Evolutionary conservation across 768 basidiomycete species (phyloP).

Genomic region (Trametes coccinea): DNA sequence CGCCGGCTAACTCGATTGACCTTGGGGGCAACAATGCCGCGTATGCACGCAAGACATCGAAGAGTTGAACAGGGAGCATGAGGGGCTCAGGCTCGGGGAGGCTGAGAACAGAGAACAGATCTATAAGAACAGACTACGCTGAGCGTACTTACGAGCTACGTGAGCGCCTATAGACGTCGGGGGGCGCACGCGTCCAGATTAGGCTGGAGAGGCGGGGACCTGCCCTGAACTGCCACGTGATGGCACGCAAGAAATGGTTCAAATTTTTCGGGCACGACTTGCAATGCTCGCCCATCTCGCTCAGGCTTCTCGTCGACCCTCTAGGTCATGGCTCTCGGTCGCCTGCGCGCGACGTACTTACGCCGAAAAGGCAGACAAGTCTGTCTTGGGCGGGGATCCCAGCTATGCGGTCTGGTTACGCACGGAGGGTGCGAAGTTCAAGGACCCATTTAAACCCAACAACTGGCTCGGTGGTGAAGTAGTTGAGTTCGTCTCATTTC

Average conservation of each 20-base stretch:
- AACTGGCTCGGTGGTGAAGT: conserved; percentile 64
- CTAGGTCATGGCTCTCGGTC: conserved; percentile 24
- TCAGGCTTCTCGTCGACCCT: conserved; percentile 23
- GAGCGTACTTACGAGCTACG: too few relatives aligned
- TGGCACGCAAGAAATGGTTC: conserved; percentile 20
- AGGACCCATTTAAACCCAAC: conserved; percentile 44
- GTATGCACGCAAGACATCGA: conserved; percentile 49
- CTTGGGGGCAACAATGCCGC: conserved; percentile 51
- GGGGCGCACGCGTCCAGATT: not conserved
- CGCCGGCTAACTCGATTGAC: conserved; percentile 36
- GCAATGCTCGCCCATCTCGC: conserved; percentile 32
- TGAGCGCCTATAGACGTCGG: not conserved
- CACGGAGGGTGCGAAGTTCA: conserved; percentile 44
- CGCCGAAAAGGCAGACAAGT: conserved; percentile 6
- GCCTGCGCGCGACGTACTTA: not conserved
- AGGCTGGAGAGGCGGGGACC: not conserved
- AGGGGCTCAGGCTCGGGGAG: not conserved
- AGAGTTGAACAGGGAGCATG: conserved; percentile 13
- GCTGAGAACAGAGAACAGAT: too few relatives aligned
- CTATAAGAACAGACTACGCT: too few relatives aligned
- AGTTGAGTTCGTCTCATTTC: conserved; percentile 45
- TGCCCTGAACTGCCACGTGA: conserved; percentile 34
- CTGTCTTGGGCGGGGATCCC: conserved; percentile 16
- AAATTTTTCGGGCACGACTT: conserved; percentile 25
- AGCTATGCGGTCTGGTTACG: conserved; percentile 40